Evolutionary conservation across 805 yeast species (phyloP).

Genomic region (Yamadazyma takamatsuzukensis): DNA sequence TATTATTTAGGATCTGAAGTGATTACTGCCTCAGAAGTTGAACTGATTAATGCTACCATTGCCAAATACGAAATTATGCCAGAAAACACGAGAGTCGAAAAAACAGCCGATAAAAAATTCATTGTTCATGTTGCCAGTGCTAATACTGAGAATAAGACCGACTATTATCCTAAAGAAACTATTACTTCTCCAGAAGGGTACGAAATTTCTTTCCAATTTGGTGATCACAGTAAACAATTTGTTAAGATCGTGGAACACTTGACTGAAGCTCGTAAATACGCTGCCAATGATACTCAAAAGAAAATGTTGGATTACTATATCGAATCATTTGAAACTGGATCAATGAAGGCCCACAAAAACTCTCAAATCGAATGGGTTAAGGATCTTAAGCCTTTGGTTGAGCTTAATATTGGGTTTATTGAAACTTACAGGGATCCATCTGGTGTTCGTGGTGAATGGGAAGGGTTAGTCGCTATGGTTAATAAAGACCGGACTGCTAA

Average conservation of each 20-base stretch:
- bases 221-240: constrained; percentile 74
- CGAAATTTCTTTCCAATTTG: constrained; percentile 56
- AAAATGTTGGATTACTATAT: constrained; percentile 65
- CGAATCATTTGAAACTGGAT: constrained; percentile 73
- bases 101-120: constrained; percentile 45
- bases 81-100: constrained; percentile 75
- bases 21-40: constrained; percentile 58
- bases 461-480: constrained; percentile 85
- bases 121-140: constrained; percentile 70
- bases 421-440: constrained; percentile 92
- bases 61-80: constrained; percentile 65
- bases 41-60: constrained; percentile 61
- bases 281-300: constrained; percentile 69
- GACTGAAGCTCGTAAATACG: constrained; percentile 52
- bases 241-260: constrained; percentile 53
- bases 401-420: constrained; percentile 82
- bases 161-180: constrained; percentile 48
- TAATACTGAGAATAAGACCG: constrained; percentile 42
- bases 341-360: constrained; percentile 78
- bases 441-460: constrained; percentile 93
- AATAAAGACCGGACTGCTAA: constrained; percentile 83
- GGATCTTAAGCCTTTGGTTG: constrained; percentile 69
- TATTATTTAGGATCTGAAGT: constrained; percentile 54
- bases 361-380: constrained; percentile 87
- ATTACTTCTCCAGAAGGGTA: constrained; percentile 31